Evolutionary conservation across 2,329 filamentous ascomycete genomes (phyloP).

Genomic region (Madurella mycetomatis): DNA sequence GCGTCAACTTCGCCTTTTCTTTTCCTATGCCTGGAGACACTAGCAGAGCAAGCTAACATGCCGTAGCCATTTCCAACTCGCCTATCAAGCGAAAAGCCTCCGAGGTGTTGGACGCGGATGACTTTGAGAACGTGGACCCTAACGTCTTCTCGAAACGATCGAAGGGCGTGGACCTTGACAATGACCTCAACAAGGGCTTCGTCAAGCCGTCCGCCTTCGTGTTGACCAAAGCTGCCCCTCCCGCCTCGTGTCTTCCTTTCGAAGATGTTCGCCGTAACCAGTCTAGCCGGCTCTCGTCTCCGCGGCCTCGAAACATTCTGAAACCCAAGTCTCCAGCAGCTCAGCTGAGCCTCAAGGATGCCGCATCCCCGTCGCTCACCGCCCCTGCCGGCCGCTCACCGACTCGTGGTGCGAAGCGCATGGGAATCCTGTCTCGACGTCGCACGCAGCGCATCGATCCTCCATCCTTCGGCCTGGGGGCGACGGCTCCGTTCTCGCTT

Average conservation of each 20-base stretch:
- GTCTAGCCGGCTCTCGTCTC: slow-evolving; percentile 27
- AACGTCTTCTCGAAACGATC: slow-evolving; percentile 53
- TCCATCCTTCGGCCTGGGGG: slow-evolving; percentile 52
- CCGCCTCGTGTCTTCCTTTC: slow-evolving; percentile 28
- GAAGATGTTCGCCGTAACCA: slow-evolving; percentile 34
- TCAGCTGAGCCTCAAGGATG: slow-evolving; percentile 41
- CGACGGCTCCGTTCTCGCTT: slow-evolving; percentile 69
- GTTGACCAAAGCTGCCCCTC: slow-evolving; percentile 38
- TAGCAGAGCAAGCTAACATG: slow-evolving; percentile 26
- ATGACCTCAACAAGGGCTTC: slow-evolving; percentile 40
- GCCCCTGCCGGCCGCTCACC: slow-evolving; percentile 80
- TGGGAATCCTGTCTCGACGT: slow-evolving; percentile 63
- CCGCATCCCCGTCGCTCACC: slow-evolving; percentile 52
- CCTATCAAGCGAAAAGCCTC: slow-evolving; percentile 55
- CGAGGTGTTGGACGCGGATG: slow-evolving; percentile 46
- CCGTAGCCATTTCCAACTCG: slow-evolving; percentile 38
- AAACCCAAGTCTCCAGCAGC: slow-evolving; percentile 50
- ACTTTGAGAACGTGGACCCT: slow-evolving; percentile 61
- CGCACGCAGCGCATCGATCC: slow-evolving; percentile 67
- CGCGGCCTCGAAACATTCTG: slow-evolving; percentile 43
- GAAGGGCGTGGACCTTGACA: slow-evolving; percentile 46
- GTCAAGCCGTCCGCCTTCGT: slow-evolving; percentile 45
- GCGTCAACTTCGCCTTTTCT: not conserved
- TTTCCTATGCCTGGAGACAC: not conserved
- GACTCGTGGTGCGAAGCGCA: slow-evolving; percentile 60